These are phyloP conservation scores for Eucalyptus globulus DNA, from an alignment of 345 rosid species.

Conservation along the genomic window DNA sequence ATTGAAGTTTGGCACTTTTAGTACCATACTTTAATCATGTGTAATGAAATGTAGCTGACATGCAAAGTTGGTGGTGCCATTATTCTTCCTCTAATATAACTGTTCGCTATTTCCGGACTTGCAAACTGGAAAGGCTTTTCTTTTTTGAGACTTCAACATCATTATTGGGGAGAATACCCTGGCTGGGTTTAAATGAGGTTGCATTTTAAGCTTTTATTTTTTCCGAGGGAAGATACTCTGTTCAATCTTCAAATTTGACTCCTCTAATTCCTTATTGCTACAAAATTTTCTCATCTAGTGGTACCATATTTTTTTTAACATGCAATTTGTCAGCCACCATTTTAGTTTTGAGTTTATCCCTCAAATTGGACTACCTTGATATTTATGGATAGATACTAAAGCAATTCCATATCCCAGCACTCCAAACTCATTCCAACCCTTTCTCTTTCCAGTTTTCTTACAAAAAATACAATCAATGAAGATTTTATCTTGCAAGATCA, in stretches of 20 bases:
- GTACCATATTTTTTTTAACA: not conserved
- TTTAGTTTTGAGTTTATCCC: not conserved
- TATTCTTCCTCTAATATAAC: not conserved
- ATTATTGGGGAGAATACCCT: not conserved
- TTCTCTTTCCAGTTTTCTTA: not conserved
- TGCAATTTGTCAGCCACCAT: not conserved
- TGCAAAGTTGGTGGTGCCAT: not conserved
- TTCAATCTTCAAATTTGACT: not conserved
- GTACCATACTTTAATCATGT: not conserved
- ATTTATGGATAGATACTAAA: not conserved
- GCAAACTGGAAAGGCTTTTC: not conserved
- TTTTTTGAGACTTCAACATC: not conserved
- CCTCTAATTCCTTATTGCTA: not conserved
- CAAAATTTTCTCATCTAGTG: not conserved
- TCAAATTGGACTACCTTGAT: not conserved
- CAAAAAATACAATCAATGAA: not conserved
- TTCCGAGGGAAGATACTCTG: not conserved
- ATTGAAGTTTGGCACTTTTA: not conserved
- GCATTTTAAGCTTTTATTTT: not conserved
- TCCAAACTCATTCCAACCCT: not conserved
- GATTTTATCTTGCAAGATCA: not conserved
- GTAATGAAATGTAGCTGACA: not conserved
- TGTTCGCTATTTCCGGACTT: not conserved
- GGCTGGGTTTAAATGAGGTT: not conserved
- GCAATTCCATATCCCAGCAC: not conserved